Evolutionary conservation across 192 early-diverging fungal species (phyloP), one percentile per base, ranked within the genome.

Genomic region (Rhizophagus sp.): DNA sequence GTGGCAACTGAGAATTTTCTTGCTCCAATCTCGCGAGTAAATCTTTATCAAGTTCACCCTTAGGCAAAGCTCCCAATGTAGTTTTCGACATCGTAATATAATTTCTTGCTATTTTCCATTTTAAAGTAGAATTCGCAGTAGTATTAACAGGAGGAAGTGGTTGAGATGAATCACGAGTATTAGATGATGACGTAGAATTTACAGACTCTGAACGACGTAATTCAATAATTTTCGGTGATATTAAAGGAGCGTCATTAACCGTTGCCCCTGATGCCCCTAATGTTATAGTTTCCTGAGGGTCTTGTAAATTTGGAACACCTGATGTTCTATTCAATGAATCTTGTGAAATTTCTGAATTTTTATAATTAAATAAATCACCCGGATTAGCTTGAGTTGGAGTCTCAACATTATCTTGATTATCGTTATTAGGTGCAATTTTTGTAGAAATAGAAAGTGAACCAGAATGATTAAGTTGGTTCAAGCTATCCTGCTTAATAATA

Each of bases 1-100:
- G 87, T 36, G 88, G 87, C 25, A 90, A 79, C 63, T 78, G 76
- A 41, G 86, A 87, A 76, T 90, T 90, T 79, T 90, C 84, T 69
- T 90, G 84, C 79, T 90, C 87, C 33, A 90, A 65, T 64, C 87
- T 83, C 74, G 85, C 82, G 49, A 89, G 73, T 57, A 89, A 69
- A 61, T 82, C 82, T 17, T 69, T 41, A 47, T 84, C 79, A 52
- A 84, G 79, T 27, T 71, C 30, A 33, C 50, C 65, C 69, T 63
- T 75, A 41, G 63, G 75, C 17, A 49, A n/a, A 8, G 66, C 22
- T 13, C 65, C 50, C 4, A 69, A 15, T 30, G 62, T 41, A 8
- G 30, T 1, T 22, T 34, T 50, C 19, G 27, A 12, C 33, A 62
- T 79, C 24, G 17, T 7, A 22, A 57, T 7, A 57, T 57, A 57